Conservation (phyloP, 495 filamentous ascomycete genomes). For the Penicillium subrubescens region DNA sequence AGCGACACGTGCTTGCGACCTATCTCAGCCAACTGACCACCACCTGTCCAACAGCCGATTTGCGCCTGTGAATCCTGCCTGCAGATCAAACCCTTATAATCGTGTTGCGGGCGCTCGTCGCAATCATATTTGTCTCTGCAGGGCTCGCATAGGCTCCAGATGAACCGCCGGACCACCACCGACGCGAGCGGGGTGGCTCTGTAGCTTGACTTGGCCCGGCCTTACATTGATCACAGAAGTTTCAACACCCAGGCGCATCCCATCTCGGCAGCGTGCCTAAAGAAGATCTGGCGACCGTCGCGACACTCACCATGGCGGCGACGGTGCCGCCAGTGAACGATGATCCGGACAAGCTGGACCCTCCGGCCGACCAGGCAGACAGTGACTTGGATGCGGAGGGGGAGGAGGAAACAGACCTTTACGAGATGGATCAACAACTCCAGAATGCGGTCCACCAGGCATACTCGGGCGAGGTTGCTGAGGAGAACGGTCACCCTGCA, state of each 20-base stretch:
- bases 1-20: constrained; percentile 29
- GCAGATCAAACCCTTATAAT: constrained; percentile 2
- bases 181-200: constrained; percentile 36
- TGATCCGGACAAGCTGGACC: constrained; percentile 38
- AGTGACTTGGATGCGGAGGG: constrained; percentile 58
- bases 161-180: constrained; percentile 31
- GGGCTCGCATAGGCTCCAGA: constrained; percentile 20
- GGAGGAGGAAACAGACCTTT: constrained; percentile 51
- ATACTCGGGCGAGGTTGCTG: constrained; percentile 52
- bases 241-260: constrained; percentile 13
- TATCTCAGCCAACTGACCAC: constrained; percentile 23
- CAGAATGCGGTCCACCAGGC: constrained; percentile 57
- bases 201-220: constrained; percentile 22
- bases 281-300: constrained; percentile 50
- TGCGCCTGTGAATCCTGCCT: constrained; percentile 17
- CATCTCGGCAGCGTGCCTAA: constrained; percentile 6
- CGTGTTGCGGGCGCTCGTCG: neutral
- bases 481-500: constrained; percentile 41
- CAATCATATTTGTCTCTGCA: neutral
- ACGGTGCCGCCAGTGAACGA: constrained; percentile 47
- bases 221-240: constrained; percentile 14
- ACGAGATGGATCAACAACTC: constrained; percentile 48
- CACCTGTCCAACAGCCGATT: constrained; percentile 23
- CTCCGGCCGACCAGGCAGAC: constrained; percentile 40
- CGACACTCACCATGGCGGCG: constrained; percentile 52